Evolutionary conservation across 306 rosid genomes (phyloP).

Genomic region (Acacia crassicarpa): DNA sequence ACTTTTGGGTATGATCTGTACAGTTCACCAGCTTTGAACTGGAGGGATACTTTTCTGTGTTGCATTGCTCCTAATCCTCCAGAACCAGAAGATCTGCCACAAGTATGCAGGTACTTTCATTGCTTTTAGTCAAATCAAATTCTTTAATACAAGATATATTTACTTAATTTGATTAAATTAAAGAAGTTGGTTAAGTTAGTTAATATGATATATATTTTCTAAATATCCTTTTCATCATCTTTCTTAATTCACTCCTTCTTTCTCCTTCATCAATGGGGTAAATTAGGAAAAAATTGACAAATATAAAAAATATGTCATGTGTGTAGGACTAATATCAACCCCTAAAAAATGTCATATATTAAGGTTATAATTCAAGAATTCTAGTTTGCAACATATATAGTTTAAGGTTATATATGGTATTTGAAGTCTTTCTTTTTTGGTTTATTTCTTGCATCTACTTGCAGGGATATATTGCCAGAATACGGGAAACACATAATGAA

Average conservation of each 20-base stretch:
- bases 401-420: not conserved
- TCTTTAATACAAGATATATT: not conserved
- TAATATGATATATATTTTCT: too few relatives aligned
- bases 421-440: not conserved
- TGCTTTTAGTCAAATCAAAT: not conserved
- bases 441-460: not conserved
- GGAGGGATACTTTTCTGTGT: not conserved
- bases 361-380: not conserved
- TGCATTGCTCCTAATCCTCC: slow-evolving; percentile 32
- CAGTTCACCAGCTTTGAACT: slow-evolving; percentile 24
- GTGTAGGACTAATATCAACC: too few relatives aligned
- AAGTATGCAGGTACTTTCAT: slow-evolving; percentile 32
- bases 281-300: too few relatives aligned
- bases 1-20: slow-evolving; percentile 31
- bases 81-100: slow-evolving; percentile 34
- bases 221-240: too few relatives aligned
- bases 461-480: slow-evolving; percentile 38
- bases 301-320: too few relatives aligned
- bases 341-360: too few relatives aligned
- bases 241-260: too few relatives aligned
- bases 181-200: too few relatives aligned
- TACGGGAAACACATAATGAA: slow-evolving; percentile 35
- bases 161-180: too few relatives aligned
- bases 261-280: too few relatives aligned
- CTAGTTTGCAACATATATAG: not conserved